Base-by-base conservation (phyloP, 2,329 filamentous ascomycete species). In the Hysterium pulicare region DNA sequence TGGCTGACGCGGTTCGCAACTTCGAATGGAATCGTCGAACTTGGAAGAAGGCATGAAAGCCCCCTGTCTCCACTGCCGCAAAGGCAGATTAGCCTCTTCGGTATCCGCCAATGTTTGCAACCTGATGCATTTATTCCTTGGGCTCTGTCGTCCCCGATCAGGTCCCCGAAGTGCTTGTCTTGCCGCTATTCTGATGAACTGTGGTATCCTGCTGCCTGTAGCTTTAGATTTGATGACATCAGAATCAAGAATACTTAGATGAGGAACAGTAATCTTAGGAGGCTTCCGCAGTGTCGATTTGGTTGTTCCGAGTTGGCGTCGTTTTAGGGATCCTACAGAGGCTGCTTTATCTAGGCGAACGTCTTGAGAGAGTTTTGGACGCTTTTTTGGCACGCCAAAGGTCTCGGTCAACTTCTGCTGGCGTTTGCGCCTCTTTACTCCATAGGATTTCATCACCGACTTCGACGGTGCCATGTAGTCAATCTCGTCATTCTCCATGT, bases 161-260 rank as follows among this genome's bases (percentile, higher is more conserved):
- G 63, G 57, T 35, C 70, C 67, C 31, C 65, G 69, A 7, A 74
- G 72, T 37, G 71, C 75, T 51, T 71, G 68, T 46, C 80, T 73
- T 21, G 71, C 70, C 24, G 80, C 80, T 44, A 84, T 57, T 40
- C 71, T 71, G 5, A 83, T 62, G 41, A 83, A 83, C 17, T 71
- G 71, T 7, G 80, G 77, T 28, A 71, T 64, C 6, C 69, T 50
- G 24, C 24, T 7, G 43, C 51, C 43, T 23, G 48, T 49, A 32
- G 53, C 41, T 3, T 49, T 49, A 16, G 55, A 46, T 21, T 57
- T 39, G 46, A 46, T 70, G 50, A 58, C 65, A 53, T 49, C 67
- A 54, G 68, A 66, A 63, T 82, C 79, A 5, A 80, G 54, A 15
- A 83, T 74, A 45, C 78, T 74, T 54, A 75, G 54, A 46, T 52